Evolutionary conservation across 352 stramenopile species (phyloP), one percentile per base, ranked within the genome.

Genomic region (Globisporangium paddicum): DNA sequence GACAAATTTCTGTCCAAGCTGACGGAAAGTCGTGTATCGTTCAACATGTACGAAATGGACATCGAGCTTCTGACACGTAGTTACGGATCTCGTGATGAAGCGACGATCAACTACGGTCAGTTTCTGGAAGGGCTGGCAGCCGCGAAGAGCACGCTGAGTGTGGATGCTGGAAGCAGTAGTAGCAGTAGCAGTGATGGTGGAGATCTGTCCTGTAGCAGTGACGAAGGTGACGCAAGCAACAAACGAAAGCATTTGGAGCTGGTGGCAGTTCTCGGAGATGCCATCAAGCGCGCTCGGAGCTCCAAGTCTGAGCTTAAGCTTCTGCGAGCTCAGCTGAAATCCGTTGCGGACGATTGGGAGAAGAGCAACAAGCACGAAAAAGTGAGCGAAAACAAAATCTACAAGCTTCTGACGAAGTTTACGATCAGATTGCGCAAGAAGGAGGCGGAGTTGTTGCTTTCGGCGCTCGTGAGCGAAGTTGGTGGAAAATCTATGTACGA

Each of bases 1-100:
- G 75, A 93, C 55, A 93, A 93, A 49, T 93, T 93, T 37, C 59
- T 93, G 21, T 66, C 71, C 40, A 73, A 72, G 21, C 57, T 90
- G 14, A 69, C 87, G 0, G 72, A 78, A n/a, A 61, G 75, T 41
- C 68, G 66, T 9, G 62, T 89, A 3, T 54, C 75, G 1, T 88
- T 84, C 66, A 82, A 86, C 44, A 90, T 93, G 76, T 71, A 84
- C 6, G 64, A 79, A 44, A 67, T 93, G 62, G 80, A 89, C 49
- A 65, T 76, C 4, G 68, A 81, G 40, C 41, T 78, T 19, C 60
- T 91, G 25, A 60, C 64, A 0, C 50, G 71, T 2, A 34, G 41
- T 16, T 86, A 84, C 53, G 54, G 61, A 26, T 62, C 55, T 8
- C 62, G 69, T 3, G 69, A 63, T 28, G 41, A 46, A 25, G 28